Conservation (phyloP, 768 basidiomycete genomes). For the Russula emetica region DNA sequence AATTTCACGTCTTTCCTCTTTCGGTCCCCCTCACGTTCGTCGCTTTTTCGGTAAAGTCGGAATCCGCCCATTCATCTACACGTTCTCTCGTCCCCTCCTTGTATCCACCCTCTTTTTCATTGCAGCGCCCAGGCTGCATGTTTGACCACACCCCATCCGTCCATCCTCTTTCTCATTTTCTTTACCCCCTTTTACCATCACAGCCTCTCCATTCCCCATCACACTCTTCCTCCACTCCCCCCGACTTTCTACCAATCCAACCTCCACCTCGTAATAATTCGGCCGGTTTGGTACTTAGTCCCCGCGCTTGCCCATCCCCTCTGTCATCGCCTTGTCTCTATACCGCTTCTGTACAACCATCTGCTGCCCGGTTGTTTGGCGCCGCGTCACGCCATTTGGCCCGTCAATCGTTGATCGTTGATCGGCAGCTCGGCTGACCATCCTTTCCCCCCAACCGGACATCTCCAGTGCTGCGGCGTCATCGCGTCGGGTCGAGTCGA, state of each 20-base stretch:
- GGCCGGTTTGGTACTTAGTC: not conserved
- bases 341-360: constrained; percentile 14
- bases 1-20: not conserved
- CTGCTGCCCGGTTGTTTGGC: not conserved
- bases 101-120: constrained; percentile 3
- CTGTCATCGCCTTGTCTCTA: not conserved
- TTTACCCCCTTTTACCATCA: not conserved
- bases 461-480: not conserved
- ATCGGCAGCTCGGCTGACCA: constrained; percentile 5
- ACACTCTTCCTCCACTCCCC: not conserved
- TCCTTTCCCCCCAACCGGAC: not conserved
- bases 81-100: not conserved
- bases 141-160: constrained; percentile 9
- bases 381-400: constrained; percentile 12
- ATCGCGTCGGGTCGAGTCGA: constrained; percentile 1
- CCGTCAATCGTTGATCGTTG: not conserved
- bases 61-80: not conserved
- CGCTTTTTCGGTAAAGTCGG: not conserved
- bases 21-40: constrained; percentile 5
- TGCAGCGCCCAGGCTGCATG: constrained; percentile 19
- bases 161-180: not conserved
- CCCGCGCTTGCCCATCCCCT: not conserved
- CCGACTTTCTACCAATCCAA: not conserved
- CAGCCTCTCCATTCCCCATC: constrained; percentile 20
- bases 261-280: constrained; percentile 2